A percentile compares a stretch with the other conserved stretches of the same genome.
Evolutionary conservation across 106 monocot genomes (phyloP).

Genomic region (Acanthochlamys bracteata): DNA sequence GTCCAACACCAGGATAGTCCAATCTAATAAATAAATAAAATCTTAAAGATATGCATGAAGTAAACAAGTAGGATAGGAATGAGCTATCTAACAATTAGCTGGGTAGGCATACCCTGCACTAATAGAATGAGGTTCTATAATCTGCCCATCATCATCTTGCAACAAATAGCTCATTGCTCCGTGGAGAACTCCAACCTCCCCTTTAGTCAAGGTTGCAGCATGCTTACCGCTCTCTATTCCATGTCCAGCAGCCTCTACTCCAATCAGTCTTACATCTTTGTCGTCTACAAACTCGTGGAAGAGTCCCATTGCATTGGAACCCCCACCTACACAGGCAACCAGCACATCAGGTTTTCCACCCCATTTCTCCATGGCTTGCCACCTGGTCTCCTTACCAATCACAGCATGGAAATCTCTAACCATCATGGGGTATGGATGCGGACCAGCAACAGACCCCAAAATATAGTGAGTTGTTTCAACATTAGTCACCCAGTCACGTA

Average conservation of each 20-base stretch:
- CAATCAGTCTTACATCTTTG: slow-evolving; percentile 54
- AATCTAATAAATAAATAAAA: slow-evolving; percentile 31
- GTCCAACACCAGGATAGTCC: slow-evolving; percentile 97
- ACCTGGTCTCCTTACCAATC: slow-evolving; percentile 76
- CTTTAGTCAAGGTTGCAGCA: slow-evolving; percentile 66
- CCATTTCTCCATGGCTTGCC: slow-evolving; percentile 75
- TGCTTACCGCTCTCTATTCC: slow-evolving; percentile 69
- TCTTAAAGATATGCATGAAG: no score
- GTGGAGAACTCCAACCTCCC: slow-evolving; percentile 69
- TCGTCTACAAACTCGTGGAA: slow-evolving; percentile 78
- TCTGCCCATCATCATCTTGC: slow-evolving; percentile 81
- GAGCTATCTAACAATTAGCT: neutral
- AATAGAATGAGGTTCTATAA: slow-evolving; percentile 71
- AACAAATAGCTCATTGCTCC: slow-evolving; percentile 76
- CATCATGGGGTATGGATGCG: slow-evolving; percentile 84
- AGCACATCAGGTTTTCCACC: slow-evolving; percentile 74
- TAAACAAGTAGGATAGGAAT: neutral
- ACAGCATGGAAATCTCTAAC: slow-evolving; percentile 77
- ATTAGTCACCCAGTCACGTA: slow-evolving; percentile 75
- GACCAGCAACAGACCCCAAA: slow-evolving; percentile 69
- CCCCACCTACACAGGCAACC: slow-evolving; percentile 75
- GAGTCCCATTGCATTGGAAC: slow-evolving; percentile 76
- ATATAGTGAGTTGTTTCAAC: slow-evolving; percentile 75
- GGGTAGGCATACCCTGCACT: slow-evolving; percentile 61
- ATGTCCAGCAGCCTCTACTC: slow-evolving; percentile 70